A percentile compares a stretch with the other conserved stretches of the same genome.
Evolutionary conservation across 352 stramenopile species (phyloP).

Genomic region (Globisporangium apiculatum): DNA sequence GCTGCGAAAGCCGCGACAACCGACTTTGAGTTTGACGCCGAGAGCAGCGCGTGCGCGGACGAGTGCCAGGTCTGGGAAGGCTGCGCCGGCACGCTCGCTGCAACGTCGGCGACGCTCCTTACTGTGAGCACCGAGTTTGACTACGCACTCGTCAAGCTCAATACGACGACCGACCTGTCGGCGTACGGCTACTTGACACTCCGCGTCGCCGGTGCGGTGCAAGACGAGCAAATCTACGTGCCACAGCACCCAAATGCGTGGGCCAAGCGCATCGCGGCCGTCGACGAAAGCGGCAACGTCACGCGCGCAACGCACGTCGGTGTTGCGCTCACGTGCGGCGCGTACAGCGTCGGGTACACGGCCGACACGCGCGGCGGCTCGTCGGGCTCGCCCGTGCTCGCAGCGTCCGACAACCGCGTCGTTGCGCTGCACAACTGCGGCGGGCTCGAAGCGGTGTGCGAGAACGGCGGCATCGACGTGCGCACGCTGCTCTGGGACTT

Average conservation of each 20-base stretch:
- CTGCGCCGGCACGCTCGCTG: conserved; percentile 18
- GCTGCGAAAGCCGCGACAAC: conserved; percentile 13
- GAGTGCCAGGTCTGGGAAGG: conserved; percentile 17
- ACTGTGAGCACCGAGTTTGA: conserved; percentile 17
- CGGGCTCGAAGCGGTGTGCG: conserved; percentile 15
- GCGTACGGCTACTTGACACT: conserved; percentile 28
- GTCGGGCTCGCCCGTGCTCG: conserved; percentile 37
- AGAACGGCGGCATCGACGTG: conserved; percentile 28
- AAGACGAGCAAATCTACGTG: conserved; percentile 38
- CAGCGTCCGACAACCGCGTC: conserved; percentile 31
- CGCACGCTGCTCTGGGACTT: conserved; percentile 27
- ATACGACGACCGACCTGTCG: conserved; percentile 15
- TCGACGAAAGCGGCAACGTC: conserved; percentile 20
- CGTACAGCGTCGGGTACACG: conserved; percentile 29
- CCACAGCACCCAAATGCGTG: conserved; percentile 32
- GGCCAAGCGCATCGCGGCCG: conserved; percentile 26
- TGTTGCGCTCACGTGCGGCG: conserved; percentile 18
- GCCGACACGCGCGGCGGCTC: conserved; percentile 33
- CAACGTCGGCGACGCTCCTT: conserved; percentile 21
- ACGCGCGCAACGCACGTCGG: conserved; percentile 14
- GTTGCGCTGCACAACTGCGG: conserved; percentile 46
- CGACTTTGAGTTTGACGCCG: conserved; percentile 30
- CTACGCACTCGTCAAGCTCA: conserved; percentile 41
- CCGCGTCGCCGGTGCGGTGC: conserved; percentile 15
- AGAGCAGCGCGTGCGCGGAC: conserved; percentile 21